Percentiles rank a stretch among this genome's conserved stretches.
Evolutionary conservation across 805 yeast genomes (phyloP).

Genomic region (Huiozyma naganishii): DNA sequence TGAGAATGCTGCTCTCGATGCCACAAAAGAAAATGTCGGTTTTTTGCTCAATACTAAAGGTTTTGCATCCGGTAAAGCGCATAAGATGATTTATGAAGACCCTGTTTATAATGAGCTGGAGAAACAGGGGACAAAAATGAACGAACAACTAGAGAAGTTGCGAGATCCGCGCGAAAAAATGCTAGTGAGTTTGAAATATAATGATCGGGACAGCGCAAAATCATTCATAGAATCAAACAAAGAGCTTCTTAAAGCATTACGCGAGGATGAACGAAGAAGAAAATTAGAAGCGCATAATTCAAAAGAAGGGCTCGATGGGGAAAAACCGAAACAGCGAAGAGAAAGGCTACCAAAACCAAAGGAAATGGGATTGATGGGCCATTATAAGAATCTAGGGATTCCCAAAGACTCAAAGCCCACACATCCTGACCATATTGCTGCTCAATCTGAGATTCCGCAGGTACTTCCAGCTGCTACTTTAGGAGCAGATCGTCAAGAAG

Average conservation of each 20-base stretch:
- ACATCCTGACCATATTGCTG: no score
- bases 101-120: background rate
- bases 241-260: slow-evolving; percentile 24
- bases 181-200: slow-evolving; percentile 28
- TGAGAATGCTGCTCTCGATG: no score
- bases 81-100: background rate
- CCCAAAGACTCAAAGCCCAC: no score
- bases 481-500: no score
- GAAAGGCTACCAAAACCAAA: background rate
- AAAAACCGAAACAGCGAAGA: background rate
- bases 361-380: background rate
- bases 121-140: background rate
- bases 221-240: slow-evolving; percentile 26
- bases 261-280: slow-evolving; percentile 25
- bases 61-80: no score
- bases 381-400: no score
- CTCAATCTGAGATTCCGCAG: no score
- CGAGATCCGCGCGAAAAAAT: slow-evolving; percentile 25
- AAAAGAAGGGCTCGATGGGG: background rate
- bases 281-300: slow-evolving; percentile 15
- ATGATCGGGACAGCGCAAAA: slow-evolving; percentile 25
- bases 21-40: no score
- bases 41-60: no score
- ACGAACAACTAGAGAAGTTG: slow-evolving; percentile 17
- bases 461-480: no score